Percentiles rank a stretch among this genome's conserved stretches.
Conservation (phyloP, 1,284 basidiomycete species). For the Erythrobasidium hasegawianum region DNA sequence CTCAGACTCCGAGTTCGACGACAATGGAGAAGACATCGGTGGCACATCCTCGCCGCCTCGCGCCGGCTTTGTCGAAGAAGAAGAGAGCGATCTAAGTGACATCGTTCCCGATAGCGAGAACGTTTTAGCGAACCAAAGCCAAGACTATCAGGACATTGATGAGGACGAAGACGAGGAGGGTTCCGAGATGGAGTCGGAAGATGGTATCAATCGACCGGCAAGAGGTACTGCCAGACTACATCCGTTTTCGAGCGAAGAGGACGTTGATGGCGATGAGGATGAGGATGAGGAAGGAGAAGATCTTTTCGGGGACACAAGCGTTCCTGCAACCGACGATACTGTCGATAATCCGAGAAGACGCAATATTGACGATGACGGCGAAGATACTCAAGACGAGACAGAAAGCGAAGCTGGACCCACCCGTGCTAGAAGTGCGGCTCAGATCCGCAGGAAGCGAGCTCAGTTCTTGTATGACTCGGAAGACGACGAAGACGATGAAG, state of each 20-base stretch:
- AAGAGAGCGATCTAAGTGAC: neutral
- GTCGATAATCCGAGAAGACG: neutral
- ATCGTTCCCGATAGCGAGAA: neutral
- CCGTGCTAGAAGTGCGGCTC: neutral
- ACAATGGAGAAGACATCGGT: constrained; percentile 14
- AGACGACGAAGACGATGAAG: constrained; percentile 4
- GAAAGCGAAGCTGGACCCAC: neutral
- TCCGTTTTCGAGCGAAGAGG: no score
- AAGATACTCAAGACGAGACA: constrained; percentile 15
- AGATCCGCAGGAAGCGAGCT: neutral
- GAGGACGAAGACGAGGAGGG: neutral
- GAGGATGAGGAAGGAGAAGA: constrained; percentile 12
- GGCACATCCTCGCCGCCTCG: constrained; percentile 1
- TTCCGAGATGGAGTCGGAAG: neutral
- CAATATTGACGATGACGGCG: constrained; percentile 1
- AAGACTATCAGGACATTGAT: constrained; percentile 5
- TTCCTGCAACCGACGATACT: neutral
- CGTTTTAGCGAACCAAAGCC: neutral
- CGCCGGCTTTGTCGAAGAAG: neutral
- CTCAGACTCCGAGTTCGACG: constrained; percentile 31
- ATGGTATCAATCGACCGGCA: neutral
- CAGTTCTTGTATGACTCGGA: constrained; percentile 1
- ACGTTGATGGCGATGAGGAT: constrained; percentile 2
- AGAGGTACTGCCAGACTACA: neutral
- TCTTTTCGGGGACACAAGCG: constrained; percentile 6